Evolutionary conservation across 2,329 filamentous ascomycete genomes (phyloP).

Genomic region (Penicillium sp.): DNA sequence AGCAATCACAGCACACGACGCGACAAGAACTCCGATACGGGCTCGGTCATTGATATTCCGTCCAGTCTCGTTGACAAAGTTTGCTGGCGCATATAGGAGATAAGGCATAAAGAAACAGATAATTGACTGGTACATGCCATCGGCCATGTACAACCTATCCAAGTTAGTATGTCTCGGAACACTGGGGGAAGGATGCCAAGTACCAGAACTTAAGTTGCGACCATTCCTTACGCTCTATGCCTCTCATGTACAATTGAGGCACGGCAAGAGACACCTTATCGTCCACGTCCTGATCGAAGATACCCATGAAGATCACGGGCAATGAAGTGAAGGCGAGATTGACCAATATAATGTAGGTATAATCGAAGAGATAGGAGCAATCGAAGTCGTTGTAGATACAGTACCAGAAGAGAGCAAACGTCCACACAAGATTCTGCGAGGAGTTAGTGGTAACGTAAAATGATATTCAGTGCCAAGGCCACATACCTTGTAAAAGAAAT

Average conservation of each 20-base stretch:
- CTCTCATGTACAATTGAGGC: constrained; percentile 89
- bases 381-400: constrained; percentile 95
- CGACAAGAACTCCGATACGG: constrained; percentile 83
- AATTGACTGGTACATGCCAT: constrained; percentile 91
- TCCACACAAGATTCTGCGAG: constrained; percentile 87
- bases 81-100: constrained; percentile 67
- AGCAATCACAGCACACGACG: constrained; percentile 75
- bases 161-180: constrained; percentile 26
- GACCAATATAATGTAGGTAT: constrained; percentile 95
- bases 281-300: constrained; percentile 94
- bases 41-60: constrained; percentile 73
- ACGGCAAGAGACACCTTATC: constrained; percentile 92
- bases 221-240: constrained; percentile 96
- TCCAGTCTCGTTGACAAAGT: constrained; percentile 69
- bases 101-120: constrained; percentile 94
- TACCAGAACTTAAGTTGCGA: constrained; percentile 96
- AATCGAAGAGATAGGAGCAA: constrained; percentile 95
- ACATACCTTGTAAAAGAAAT: constrained; percentile 95
- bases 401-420: constrained; percentile 94
- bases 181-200: constrained; percentile 17
- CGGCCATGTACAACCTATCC: constrained; percentile 81
- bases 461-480: neutral
- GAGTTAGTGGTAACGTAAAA: constrained; percentile 6
- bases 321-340: constrained; percentile 96
- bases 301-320: constrained; percentile 91